phyloP scores from a whole-genome alignment of 108 stramenopile genomes.

The Pelagomonas calceolata region DNA sequence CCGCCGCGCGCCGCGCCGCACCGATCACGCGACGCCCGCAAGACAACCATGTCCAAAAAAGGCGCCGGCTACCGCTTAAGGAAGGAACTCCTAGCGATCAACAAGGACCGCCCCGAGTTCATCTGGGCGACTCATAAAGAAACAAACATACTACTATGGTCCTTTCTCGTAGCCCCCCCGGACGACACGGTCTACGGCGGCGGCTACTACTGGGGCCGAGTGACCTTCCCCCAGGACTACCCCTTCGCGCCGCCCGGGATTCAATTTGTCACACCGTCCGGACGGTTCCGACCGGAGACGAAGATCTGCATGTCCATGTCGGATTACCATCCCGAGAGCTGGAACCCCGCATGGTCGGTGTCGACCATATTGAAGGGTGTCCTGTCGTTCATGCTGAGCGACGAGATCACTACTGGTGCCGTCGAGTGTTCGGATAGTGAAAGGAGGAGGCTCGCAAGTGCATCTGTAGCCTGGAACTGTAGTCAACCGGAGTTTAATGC shows the following conservation, averaged over 20 bases:
- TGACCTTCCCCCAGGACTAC: conserved; percentile 73
- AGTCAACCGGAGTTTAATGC: neutral
- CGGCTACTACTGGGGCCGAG: conserved; percentile 62
- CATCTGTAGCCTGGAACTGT: conserved; percentile 9
- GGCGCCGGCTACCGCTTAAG: neutral
- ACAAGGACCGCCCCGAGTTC: neutral
- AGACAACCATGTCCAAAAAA: neutral
- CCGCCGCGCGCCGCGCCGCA: no score
- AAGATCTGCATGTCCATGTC: conserved; percentile 81
- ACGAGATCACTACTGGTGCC: conserved; percentile 67
- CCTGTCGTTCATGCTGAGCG: conserved; percentile 89
- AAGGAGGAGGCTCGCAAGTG: conserved; percentile 56
- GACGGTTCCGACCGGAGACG: conserved; percentile 69
- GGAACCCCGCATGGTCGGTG: conserved; percentile 86
- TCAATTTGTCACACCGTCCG: conserved; percentile 81
- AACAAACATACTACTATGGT: conserved; percentile 56
- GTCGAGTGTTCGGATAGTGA: conserved; percentile 59
- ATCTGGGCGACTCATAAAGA: neutral
- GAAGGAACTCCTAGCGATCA: neutral
- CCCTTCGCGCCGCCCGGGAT: conserved; percentile 89
- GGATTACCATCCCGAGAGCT: conserved; percentile 79
- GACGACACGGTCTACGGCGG: conserved; percentile 62
- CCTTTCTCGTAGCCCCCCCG: conserved; percentile 86
- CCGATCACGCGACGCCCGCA: no score
- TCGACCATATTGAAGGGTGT: conserved; percentile 85